phyloP scores from a whole-genome alignment of 768 basidiomycete species.

The Exidia glandulosa region DNA sequence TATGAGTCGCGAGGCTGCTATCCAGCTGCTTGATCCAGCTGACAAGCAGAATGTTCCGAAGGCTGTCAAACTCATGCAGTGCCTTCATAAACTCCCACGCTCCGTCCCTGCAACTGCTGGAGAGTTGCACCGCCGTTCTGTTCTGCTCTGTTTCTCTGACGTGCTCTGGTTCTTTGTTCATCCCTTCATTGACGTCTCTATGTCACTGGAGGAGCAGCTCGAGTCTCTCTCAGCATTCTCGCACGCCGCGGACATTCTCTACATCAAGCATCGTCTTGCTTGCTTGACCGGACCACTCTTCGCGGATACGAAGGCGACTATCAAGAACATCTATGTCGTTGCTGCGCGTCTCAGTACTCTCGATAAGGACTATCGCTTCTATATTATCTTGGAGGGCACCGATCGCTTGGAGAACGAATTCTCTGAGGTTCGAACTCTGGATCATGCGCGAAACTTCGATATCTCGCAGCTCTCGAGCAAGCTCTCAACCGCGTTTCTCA shows the following conservation, averaged over 20 bases:
- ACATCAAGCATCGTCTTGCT: conserved; percentile 4
- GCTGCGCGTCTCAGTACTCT: conserved; percentile 14
- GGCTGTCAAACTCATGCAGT: conserved; percentile 17
- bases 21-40: conserved; percentile 16
- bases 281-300: conserved; percentile 23
- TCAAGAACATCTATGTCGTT: conserved; percentile 15
- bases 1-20: background rate
- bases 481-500: conserved; percentile 11
- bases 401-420: conserved; percentile 21
- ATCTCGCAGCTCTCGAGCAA: conserved; percentile 8
- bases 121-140: too few species aligned
- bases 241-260: background rate
- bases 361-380: conserved; percentile 11
- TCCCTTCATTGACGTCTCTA: background rate
- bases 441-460: conserved; percentile 9
- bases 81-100: conserved; percentile 1
- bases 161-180: background rate
- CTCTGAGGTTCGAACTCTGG: conserved; percentile 8
- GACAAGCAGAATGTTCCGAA: conserved; percentile 24
- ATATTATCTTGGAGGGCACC: conserved; percentile 15
- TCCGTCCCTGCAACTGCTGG: background rate
- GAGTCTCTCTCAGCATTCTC: background rate
- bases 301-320: conserved; percentile 19
- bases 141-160: background rate
- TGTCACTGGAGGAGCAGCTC: background rate